Evolutionary conservation across 2,329 filamentous ascomycete genomes (phyloP), one percentile per base, ranked within the genome.

Genomic region (Neofusicoccum kwambonambiense): DNA sequence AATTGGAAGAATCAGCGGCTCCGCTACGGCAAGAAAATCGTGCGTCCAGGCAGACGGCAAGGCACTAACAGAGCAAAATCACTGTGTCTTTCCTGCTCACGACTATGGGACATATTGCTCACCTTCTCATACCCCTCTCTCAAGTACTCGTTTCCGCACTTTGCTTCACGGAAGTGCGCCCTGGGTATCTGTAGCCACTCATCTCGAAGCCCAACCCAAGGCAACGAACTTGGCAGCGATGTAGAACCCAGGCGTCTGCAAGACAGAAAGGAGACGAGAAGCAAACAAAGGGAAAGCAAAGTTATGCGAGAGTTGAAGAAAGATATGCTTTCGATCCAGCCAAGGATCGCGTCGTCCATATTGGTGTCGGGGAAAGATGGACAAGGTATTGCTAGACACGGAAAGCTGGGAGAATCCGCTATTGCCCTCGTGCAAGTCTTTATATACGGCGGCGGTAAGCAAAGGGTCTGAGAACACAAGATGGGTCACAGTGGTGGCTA

Each of bases 121-220:
- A 50, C 62, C 49, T 63, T 57, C 44, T 56, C 42, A 17, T 64
- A 64, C 7, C 65, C 65, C 22, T 66, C 65, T 3, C 47, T 50
- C 31, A 66, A 41, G 15, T 51, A 52, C 9, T 64, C 42, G 4
- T 27, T 27, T 2, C 51, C 61, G 13, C 31, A 6, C 13, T 22
- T 64, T 9, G 41, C 31, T 27, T 66, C 65, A 9, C 65, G 49
- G 15, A 66, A 27, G 22, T 66, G 56, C 1, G 58, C 58, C 11
- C 63, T 58, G 15, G 44, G n/a, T 13, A 42, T 65, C 39, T 47
- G 37, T 7, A 65, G 52, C 42, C 27, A 31, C 31, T 65, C 52
- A 49, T 60, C 17, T 15, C 44, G 63, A 41, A 54, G 51, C 11
- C 54, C 63, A 13, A 65, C 44, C 54, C 63, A 65, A 13, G 63